These are phyloP conservation scores for Fusarium pininemorale DNA, from an alignment of 2,329 filamentous ascomycete genomes.

Conservation along the genomic window DNA sequence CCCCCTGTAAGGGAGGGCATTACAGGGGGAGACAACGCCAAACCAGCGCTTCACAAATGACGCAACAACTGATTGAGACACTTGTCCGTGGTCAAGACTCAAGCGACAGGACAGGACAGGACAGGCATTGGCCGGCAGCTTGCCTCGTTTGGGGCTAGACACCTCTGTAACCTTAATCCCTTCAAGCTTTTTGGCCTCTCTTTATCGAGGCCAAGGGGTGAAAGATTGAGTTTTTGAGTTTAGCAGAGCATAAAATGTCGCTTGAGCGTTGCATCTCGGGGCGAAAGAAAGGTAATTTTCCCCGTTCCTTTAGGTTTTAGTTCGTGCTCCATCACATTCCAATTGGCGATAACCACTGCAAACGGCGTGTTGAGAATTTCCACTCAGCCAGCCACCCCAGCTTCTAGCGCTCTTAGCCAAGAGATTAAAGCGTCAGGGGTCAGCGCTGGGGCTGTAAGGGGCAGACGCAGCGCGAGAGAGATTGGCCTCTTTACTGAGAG, in stretches of 20 bases:
- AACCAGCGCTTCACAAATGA: conserved; percentile 13
- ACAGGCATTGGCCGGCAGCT: conserved; percentile 15
- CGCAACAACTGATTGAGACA: conserved; percentile 13
- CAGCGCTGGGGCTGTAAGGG: conserved; percentile 8
- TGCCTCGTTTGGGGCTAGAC: conserved; percentile 28
- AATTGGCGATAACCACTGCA: background rate
- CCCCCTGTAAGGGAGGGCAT: background rate
- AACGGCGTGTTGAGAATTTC: background rate
- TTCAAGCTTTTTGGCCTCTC: conserved; percentile 21
- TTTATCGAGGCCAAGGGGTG: background rate
- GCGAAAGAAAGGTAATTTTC: background rate
- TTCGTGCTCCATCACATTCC: background rate
- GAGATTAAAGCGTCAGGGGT: conserved; percentile 7
- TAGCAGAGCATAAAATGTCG: background rate
- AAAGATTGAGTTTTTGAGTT: background rate
- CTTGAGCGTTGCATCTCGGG: background rate
- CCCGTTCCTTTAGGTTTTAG: background rate
- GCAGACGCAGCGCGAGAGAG: background rate
- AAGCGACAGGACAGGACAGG: background rate
- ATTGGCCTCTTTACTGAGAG: background rate
- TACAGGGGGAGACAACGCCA: background rate
- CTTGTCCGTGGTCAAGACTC: background rate
- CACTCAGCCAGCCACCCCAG: background rate
- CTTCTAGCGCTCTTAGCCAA: background rate
- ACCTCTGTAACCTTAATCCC: conserved; percentile 26